Conservation (phyloP, 1,139 yeast genomes). For the Hyphopichia wangnamkhiaoensis region DNA sequence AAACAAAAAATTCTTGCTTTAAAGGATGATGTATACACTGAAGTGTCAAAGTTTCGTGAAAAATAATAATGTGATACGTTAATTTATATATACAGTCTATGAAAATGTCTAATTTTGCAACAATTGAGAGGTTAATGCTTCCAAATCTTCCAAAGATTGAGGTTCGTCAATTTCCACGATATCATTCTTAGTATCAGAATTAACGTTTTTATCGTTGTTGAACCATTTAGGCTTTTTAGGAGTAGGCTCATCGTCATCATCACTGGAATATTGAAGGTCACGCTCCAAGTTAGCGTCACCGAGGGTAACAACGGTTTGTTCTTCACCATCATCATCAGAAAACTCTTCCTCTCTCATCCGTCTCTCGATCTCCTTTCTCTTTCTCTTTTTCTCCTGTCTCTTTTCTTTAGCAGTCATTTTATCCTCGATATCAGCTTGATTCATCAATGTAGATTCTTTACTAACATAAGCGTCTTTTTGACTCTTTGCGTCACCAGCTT, state of each 20-base stretch:
- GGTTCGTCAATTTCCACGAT: constrained; percentile 83
- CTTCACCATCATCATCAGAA: constrained; percentile 30
- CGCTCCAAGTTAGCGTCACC: constrained; percentile 45
- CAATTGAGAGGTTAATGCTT: constrained; percentile 80
- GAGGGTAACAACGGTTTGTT: constrained; percentile 25
- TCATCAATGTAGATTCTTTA: constrained; percentile 71
- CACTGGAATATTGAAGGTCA: constrained; percentile 45
- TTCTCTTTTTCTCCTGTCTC: constrained; percentile 85
- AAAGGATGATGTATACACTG: no score
- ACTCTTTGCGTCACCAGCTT: constrained; percentile 68
- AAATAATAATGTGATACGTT: background rate
- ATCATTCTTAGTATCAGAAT: constrained; percentile 19
- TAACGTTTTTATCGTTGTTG: constrained; percentile 27
- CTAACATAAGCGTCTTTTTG: constrained; percentile 70
- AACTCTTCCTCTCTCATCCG: constrained; percentile 44
- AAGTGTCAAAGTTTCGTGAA: background rate
- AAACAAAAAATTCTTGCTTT: background rate
- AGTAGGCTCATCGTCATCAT: constrained; percentile 44
- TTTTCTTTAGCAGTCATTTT: constrained; percentile 80
- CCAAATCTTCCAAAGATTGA: constrained; percentile 88
- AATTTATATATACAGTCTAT: background rate
- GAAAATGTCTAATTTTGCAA: constrained; percentile 11
- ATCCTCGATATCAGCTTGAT: constrained; percentile 70
- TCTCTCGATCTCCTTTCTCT: constrained; percentile 78
- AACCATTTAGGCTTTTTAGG: constrained; percentile 68